Percentiles rank a stretch among this genome's conserved stretches.
Evolutionary conservation across 1,139 yeast genomes (phyloP).

Genomic region (Lodderomyces parapsilosis): DNA sequence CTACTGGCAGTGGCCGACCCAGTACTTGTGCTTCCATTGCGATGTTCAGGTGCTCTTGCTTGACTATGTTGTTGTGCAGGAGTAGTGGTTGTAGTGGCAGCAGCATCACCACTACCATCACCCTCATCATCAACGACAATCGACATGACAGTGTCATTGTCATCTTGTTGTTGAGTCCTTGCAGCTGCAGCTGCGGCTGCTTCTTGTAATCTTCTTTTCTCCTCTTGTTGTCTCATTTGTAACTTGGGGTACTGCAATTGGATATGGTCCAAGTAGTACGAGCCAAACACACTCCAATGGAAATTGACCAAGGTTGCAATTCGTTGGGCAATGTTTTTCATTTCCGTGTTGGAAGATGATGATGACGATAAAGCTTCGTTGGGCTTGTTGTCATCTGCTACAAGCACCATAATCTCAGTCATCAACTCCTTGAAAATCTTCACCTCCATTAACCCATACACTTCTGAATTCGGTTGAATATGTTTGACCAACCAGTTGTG

Average conservation of each 20-base stretch:
- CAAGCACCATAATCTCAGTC: constrained; percentile 26
- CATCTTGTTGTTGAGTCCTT: not conserved
- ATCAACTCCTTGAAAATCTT: constrained; percentile 56
- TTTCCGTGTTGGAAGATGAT: constrained; percentile 31
- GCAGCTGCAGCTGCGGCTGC: not conserved
- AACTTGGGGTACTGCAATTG: constrained; percentile 14
- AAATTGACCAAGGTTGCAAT: constrained; percentile 61
- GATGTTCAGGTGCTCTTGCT: constrained; percentile 3
- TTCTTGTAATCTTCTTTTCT: constrained; percentile 1
- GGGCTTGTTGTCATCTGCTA: constrained; percentile 1
- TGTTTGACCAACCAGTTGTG: constrained; percentile 82
- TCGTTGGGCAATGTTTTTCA: constrained; percentile 50
- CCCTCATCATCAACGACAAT: not conserved
- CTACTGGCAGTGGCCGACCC: constrained; percentile 5
- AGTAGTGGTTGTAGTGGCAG: not conserved
- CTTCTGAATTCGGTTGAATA: constrained; percentile 79
- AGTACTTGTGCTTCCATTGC: constrained; percentile 1
- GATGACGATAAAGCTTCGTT: too few relatives aligned
- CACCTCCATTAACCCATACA: constrained; percentile 75
- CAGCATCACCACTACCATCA: too few relatives aligned
- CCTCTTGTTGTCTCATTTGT: constrained; percentile 9
- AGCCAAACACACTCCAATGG: constrained; percentile 75
- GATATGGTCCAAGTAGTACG: constrained; percentile 34
- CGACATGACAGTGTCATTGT: constrained; percentile 1
- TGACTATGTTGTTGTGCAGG: constrained; percentile 7